Conservation (phyloP, 305 asterid species). For the Solanum hybrid region DNA sequence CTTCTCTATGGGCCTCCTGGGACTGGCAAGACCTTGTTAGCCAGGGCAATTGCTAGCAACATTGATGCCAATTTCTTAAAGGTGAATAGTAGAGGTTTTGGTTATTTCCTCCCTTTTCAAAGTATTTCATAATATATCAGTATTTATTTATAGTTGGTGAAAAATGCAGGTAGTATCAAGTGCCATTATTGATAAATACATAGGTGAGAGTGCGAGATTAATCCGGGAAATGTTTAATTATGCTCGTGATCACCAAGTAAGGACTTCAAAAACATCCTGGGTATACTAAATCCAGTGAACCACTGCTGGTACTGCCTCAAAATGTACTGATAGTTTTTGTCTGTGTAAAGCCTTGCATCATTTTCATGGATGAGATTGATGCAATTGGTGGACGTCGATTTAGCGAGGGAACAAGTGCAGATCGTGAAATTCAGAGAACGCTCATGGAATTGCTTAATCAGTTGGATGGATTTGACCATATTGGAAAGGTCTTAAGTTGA, state of each 20-base stretch:
- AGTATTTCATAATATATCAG: background rate
- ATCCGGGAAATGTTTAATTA: constrained; percentile 92
- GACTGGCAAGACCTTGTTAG: constrained; percentile 92
- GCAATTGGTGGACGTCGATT: constrained; percentile 51
- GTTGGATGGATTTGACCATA: constrained; percentile 86
- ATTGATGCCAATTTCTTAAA: constrained; percentile 61
- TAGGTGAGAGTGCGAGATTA: constrained; percentile 94
- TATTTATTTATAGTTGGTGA: background rate
- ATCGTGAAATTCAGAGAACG: constrained; percentile 87
- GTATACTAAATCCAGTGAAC: background rate
- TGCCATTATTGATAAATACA: constrained; percentile 92
- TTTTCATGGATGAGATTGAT: constrained; percentile 23
- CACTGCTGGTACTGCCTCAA: background rate
- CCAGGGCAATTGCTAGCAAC: constrained; percentile 95
- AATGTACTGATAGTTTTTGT: constrained; percentile 27
- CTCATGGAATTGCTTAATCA: constrained; percentile 89
- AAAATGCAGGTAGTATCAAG: constrained; percentile 79
- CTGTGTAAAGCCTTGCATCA: constrained; percentile 58
- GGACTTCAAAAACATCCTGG: constrained; percentile 12
- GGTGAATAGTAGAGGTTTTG: background rate
- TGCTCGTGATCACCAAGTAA: constrained; percentile 97
- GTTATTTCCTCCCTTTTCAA: background rate
- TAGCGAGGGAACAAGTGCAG: constrained; percentile 93
- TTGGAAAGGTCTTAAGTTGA: constrained; percentile 54
- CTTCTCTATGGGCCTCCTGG: constrained; percentile 98